Conservation (phyloP, 768 basidiomycete species). For the Kwoniella bestiolae region DNA sequence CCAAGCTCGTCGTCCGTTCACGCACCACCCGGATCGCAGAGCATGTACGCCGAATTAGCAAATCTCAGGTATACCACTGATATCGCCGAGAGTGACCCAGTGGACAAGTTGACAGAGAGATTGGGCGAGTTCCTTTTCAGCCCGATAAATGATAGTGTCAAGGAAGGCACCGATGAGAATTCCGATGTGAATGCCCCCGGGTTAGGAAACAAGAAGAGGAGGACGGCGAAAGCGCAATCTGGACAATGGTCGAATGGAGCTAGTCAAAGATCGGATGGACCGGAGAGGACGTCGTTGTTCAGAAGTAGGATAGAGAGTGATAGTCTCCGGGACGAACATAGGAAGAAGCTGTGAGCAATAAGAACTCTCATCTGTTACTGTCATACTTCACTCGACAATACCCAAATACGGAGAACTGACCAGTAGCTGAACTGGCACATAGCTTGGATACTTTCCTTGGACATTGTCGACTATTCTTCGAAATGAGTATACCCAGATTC, state of each 20-base stretch:
- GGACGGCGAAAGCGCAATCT: constrained; percentile 14
- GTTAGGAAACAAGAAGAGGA: constrained; percentile 15
- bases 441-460: constrained; percentile 44
- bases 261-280: background rate
- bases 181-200: background rate
- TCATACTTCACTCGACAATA: too few relatives aligned
- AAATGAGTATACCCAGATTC: constrained; percentile 50
- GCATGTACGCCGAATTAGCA: constrained; percentile 10
- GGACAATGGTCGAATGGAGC: constrained; percentile 11
- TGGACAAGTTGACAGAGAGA: constrained; percentile 40
- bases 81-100: constrained; percentile 13
- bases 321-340: constrained; percentile 36
- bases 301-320: constrained; percentile 35
- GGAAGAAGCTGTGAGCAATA: constrained; percentile 37
- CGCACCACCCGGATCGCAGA: constrained; percentile 12
- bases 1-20: constrained; percentile 3
- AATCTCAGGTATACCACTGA: constrained; percentile 19
- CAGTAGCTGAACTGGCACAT: constrained; percentile 11
- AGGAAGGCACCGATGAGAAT: constrained; percentile 14
- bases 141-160: constrained; percentile 9
- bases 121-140: constrained; percentile 48
- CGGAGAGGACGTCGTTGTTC: constrained; percentile 7
- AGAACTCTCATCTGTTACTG: background rate
- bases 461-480: constrained; percentile 46
- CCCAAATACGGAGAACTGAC: too few relatives aligned